Conservation (phyloP, 2,329 filamentous ascomycete species). For the Penicillium palitans region DNA sequence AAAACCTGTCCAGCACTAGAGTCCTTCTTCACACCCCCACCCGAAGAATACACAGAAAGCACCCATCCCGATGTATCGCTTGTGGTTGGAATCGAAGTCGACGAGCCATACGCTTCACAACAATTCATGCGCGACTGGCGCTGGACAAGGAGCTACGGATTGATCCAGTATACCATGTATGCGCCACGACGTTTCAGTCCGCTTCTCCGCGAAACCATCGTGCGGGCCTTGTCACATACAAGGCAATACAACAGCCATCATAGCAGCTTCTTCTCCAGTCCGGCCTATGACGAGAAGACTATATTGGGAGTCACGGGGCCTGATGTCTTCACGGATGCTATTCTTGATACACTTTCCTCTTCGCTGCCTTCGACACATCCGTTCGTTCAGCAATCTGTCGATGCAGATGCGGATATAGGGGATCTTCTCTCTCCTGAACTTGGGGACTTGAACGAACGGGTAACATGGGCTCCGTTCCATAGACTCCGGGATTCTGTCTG, state of each 20-base stretch:
- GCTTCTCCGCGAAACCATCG: conserved; percentile 32
- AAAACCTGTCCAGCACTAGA: conserved; percentile 30
- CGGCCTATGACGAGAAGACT: conserved; percentile 27
- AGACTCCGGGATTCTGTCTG: conserved; percentile 27
- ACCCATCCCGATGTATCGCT: conserved; percentile 30
- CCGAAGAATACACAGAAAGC: conserved; percentile 1
- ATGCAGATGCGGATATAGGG: conserved; percentile 24
- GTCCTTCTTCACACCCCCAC: conserved; percentile 6
- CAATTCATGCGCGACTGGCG: conserved; percentile 36
- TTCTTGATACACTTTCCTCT: conserved; percentile 33
- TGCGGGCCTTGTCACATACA: conserved; percentile 35
- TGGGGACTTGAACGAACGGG: conserved; percentile 9
- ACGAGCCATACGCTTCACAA: conserved; percentile 37
- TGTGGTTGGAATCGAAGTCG: conserved; percentile 36
- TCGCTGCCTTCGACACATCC: conserved; percentile 30
- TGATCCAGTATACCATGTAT: conserved; percentile 40
- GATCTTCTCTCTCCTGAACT: conserved; percentile 11
- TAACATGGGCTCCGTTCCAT: conserved; percentile 40
- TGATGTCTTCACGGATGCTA: conserved; percentile 37
- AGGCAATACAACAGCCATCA: conserved; percentile 24
- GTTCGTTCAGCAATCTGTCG: conserved; percentile 26
- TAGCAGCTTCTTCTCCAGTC: conserved; percentile 10
- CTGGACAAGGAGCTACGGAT: conserved; percentile 37
- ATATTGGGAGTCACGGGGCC: conserved; percentile 38
- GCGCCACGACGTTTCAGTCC: conserved; percentile 39